Conservation (phyloP, 1,284 basidiomycete species). For the Quambalaria eucalypti region DNA sequence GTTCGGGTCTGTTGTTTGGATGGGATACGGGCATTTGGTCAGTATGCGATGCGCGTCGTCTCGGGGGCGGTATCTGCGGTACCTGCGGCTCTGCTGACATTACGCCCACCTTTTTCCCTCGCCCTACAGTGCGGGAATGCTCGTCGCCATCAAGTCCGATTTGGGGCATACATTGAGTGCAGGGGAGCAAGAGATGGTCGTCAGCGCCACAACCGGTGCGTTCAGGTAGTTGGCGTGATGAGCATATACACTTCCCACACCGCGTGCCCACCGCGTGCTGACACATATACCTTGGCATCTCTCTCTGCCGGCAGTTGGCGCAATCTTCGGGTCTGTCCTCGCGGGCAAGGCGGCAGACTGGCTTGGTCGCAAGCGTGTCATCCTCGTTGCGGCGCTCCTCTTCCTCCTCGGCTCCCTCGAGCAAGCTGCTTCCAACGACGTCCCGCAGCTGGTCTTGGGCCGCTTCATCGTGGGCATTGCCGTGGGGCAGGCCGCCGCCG, state of each 20-base stretch:
- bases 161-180: constrained; percentile 29
- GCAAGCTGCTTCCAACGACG: constrained; percentile 31
- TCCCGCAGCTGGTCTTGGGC: constrained; percentile 33
- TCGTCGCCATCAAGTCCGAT: constrained; percentile 29
- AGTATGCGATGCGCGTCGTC: no score
- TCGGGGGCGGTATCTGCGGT: no score
- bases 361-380: constrained; percentile 23
- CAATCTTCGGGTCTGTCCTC: constrained; percentile 27
- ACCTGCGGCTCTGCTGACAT: no score
- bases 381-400: constrained; percentile 23
- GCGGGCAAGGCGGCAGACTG: constrained; percentile 27
- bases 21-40: constrained; percentile 24
- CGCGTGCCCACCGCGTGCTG: no score
- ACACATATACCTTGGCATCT: not conserved
- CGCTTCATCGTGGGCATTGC: constrained; percentile 29
- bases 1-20: not conserved
- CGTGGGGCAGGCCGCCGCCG: constrained; percentile 32
- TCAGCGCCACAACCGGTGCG: constrained; percentile 22
- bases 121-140: constrained; percentile 16
- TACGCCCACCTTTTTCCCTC: no score
- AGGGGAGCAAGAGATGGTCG: constrained; percentile 37
- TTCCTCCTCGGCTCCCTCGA: constrained; percentile 35
- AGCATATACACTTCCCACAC: no score
- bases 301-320: constrained; percentile 12
- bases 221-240: not conserved